Base-by-base conservation (phyloP, 805 yeast species). In the Pichia phayaonensis region DNA sequence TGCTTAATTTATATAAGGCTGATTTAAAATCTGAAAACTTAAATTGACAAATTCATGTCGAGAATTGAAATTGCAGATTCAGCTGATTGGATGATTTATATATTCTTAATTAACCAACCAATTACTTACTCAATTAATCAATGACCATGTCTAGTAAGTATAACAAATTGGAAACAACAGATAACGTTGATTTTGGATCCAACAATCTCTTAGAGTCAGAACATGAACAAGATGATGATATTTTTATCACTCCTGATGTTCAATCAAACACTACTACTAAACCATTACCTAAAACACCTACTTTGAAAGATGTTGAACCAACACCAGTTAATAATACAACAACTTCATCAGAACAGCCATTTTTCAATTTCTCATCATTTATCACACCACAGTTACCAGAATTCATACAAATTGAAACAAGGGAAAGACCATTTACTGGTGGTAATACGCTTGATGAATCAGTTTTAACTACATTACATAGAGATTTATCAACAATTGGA, bases 361-460 rank as follows among this genome's bases (percentile, higher is more conserved):
- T 59, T 48, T 59, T 61, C 51, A 64, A 56, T 45, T 63, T 67
- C 47, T 56, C 71, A 36, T 66, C 56, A 38, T 69, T 68, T 49
- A 63, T 65, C 22, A 66, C 64, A 39, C 75, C 75, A 3, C 62
- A 61, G 45, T 13, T 55, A 54, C 42, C 57, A 44, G 38, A 55
- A 49, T 43, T 55, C 43, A 45, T 47, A 3, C 59, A 64, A 47
- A 61, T 67, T 22, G 64, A 65, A 46, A 62, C 67, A 12, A 57
- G 61, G 29, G 83, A 79, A 57, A 68, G 79, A 45, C 82, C 77
- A 54, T 79, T 74, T 57, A 60, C 73, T 6, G 83, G 83, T 1
- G 83, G 83, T 26, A 77, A 77, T 56, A 79, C 84, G 2, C 62
- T 79, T 12, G 83, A 79, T 58, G 84, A 79, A 60, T 77, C 82